phyloP scores from a whole-genome alignment of 148 eudicot species.

The Silene latifolia region DNA sequence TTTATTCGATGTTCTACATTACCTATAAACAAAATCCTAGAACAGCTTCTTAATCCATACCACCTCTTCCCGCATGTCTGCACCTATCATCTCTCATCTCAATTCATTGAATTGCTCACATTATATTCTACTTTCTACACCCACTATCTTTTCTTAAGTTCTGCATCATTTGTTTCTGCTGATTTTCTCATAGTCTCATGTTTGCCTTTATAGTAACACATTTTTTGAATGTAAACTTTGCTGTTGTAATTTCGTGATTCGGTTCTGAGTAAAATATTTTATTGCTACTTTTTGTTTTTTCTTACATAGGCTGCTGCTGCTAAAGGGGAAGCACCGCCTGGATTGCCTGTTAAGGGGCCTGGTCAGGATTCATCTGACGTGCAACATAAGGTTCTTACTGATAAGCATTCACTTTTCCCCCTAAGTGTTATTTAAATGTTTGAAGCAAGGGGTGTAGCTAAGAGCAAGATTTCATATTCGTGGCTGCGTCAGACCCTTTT shows the following conservation, averaged over 20 bases:
- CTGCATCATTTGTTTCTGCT: neutral
- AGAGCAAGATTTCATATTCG: neutral
- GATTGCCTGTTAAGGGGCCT: conserved; percentile 92
- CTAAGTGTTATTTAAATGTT: neutral
- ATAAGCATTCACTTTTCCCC: neutral
- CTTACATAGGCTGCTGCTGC: conserved; percentile 85
- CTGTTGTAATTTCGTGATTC: neutral
- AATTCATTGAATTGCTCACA: neutral
- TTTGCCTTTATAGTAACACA: too few relatives aligned
- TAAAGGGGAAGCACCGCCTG: conserved; percentile 97
- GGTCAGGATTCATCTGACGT: conserved; percentile 91
- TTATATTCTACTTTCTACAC: neutral
- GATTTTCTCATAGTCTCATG: neutral
- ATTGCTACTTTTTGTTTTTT: conserved; percentile 3
- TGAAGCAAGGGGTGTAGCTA: neutral
- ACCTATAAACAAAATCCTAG: neutral
- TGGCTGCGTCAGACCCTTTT: neutral
- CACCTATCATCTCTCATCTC: neutral
- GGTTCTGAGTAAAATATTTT: neutral
- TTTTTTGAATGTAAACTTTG: neutral
- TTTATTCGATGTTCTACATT: neutral
- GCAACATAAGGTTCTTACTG: conserved; percentile 55
- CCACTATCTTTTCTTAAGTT: neutral
- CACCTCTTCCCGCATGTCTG: neutral
- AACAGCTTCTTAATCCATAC: neutral